Evolutionary conservation across 176 grass and related monocot species (phyloP).

Genomic region (Pontederia paniculata): DNA sequence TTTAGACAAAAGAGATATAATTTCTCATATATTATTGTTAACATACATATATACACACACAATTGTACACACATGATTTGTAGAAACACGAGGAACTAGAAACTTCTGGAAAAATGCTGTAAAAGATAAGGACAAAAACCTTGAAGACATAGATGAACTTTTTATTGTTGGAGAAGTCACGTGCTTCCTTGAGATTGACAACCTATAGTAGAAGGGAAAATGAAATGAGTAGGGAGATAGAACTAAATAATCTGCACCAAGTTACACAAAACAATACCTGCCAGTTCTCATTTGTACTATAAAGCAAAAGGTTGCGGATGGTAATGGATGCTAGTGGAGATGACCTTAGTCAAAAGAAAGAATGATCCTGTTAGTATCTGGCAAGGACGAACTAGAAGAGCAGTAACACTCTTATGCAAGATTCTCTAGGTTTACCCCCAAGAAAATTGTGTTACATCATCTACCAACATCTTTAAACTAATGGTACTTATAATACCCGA

Average conservation of each 20-base stretch:
- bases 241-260: conserved; percentile 19
- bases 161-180: conserved; percentile 91
- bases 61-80: too few relatives aligned
- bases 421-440: background rate
- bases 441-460: too few relatives aligned
- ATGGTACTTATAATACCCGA: too few relatives aligned
- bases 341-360: conserved; percentile 50
- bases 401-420: background rate
- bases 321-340: conserved; percentile 85
- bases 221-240: background rate
- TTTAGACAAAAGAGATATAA: background rate
- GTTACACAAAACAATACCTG: conserved; percentile 48
- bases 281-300: conserved; percentile 98
- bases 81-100: too few relatives aligned
- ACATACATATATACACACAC: too few relatives aligned
- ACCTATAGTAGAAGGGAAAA: conserved; percentile 27
- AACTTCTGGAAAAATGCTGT: conserved; percentile 9
- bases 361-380: background rate
- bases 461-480: too few relatives aligned
- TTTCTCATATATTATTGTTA: too few relatives aligned
- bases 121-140: conserved; percentile 38
- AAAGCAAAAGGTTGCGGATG: conserved; percentile 81
- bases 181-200: conserved; percentile 98
- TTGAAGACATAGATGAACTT: conserved; percentile 99
- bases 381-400: background rate